Evolutionary conservation across 2,329 filamentous ascomycete species (phyloP).

Genomic region (Colletotrichum truncatum): DNA sequence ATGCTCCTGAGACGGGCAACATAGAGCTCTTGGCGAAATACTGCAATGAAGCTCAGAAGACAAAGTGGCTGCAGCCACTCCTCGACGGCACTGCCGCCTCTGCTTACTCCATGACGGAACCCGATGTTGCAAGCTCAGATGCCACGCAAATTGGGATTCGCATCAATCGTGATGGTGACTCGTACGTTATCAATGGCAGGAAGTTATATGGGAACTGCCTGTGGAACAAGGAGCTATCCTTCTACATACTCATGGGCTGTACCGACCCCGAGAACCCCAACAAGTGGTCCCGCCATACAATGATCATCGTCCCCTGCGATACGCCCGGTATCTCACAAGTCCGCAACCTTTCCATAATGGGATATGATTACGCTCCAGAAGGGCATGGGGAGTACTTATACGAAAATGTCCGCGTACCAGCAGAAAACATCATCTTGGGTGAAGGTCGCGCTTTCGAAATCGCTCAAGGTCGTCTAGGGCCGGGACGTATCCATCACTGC

Average conservation of each 20-base stretch:
- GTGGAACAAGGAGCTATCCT: conserved; percentile 52
- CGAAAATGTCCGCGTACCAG: conserved; percentile 87
- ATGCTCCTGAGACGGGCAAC: conserved; percentile 92
- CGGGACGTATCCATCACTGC: conserved; percentile 95
- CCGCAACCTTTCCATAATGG: conserved; percentile 92
- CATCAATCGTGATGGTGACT: conserved; percentile 83
- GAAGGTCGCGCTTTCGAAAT: conserved; percentile 97
- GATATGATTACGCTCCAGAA: conserved; percentile 96
- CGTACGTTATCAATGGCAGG: conserved; percentile 89
- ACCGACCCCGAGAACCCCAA: conserved; percentile 78
- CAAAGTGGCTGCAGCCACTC: conserved; percentile 81
- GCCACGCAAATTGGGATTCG: conserved; percentile 90
- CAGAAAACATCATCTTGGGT: conserved; percentile 86
- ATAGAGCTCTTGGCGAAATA: conserved; percentile 97
- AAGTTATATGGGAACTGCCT: conserved; percentile 31
- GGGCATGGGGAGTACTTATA: conserved; percentile 94
- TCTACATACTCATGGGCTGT: conserved; percentile 98
- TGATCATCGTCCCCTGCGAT: conserved; percentile 84
- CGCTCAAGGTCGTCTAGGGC: conserved; percentile 94
- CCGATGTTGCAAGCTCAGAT: conserved; percentile 86
- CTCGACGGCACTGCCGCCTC: conserved; percentile 87
- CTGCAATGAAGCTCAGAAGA: conserved; percentile 85
- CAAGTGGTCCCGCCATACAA: conserved; percentile 89
- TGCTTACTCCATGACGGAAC: conserved; percentile 94
- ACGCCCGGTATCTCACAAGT: conserved; percentile 90